phyloP scores from a whole-genome alignment of 768 basidiomycete species.

The Pulveroboletus ravenelii region DNA sequence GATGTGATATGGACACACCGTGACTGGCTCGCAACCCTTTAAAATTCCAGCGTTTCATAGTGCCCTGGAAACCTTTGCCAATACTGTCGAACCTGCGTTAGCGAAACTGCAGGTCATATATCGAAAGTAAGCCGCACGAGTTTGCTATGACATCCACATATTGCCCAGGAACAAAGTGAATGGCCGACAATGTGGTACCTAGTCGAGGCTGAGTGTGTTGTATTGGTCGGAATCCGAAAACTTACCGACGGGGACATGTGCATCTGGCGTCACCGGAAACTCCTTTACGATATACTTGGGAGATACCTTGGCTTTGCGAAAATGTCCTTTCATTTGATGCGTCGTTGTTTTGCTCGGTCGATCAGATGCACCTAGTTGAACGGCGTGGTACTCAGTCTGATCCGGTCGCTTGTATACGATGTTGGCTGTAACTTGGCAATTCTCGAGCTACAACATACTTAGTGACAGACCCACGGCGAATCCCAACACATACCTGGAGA shows the following conservation, averaged over 20 bases:
- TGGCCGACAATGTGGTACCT: conserved; percentile 87
- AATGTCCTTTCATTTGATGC: conserved; percentile 84
- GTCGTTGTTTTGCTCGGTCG: conserved; percentile 67
- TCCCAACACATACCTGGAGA: conserved; percentile 65
- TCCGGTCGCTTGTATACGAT: conserved; percentile 59
- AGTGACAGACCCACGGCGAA: conserved; percentile 8
- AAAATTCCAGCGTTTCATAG: conserved; percentile 96
- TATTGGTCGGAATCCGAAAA: background rate
- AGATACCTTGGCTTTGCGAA: conserved; percentile 71
- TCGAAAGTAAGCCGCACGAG: conserved; percentile 52
- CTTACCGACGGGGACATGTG: conserved; percentile 85
- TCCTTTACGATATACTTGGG: conserved; percentile 85
- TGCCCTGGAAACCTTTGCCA: conserved; percentile 95
- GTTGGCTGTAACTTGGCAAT: conserved; percentile 86
- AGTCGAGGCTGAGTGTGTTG: background rate
- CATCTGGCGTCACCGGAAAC: conserved; percentile 85
- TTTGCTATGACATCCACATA: conserved; percentile 88
- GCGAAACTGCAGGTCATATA: background rate
- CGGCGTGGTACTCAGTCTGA: conserved; percentile 79
- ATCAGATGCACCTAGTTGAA: conserved; percentile 87
- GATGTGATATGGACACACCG: conserved; percentile 93
- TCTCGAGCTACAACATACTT: conserved; percentile 55
- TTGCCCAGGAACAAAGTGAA: conserved; percentile 97
- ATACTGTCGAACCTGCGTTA: conserved; percentile 49
- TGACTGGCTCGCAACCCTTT: conserved; percentile 89